phyloP scores from a whole-genome alignment of 805 yeast species.

The Candida ficus region DNA sequence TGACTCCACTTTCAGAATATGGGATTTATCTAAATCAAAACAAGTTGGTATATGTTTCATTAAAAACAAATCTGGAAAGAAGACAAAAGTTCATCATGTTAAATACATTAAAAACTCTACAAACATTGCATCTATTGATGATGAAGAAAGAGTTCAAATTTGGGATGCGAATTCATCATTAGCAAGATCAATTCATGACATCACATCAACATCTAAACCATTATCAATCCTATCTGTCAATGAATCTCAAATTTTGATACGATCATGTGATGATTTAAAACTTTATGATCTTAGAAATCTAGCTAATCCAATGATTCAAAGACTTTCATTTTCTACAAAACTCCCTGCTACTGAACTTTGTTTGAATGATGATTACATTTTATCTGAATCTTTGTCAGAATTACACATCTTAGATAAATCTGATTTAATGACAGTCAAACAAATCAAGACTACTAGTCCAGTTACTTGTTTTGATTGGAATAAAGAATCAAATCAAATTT shows the following conservation, averaged over 20 bases:
- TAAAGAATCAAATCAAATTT: constrained; percentile 19
- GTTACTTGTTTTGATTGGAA: constrained; percentile 21
- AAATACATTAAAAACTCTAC: neutral
- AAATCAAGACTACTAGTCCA: constrained; percentile 1
- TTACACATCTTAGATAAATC: constrained; percentile 19
- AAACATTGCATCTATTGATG: constrained; percentile 10
- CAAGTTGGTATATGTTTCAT: constrained; percentile 16
- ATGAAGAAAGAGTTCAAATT: constrained; percentile 7
- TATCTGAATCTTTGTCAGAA: neutral
- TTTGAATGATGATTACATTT: constrained; percentile 2
- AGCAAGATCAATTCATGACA: constrained; percentile 8
- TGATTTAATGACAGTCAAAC: constrained; percentile 14
- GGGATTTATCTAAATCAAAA: constrained; percentile 17
- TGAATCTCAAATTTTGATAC: constrained; percentile 2
- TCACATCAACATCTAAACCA: neutral
- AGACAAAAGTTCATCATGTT: constrained; percentile 11
- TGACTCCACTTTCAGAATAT: constrained; percentile 26
- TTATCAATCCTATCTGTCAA: neutral
- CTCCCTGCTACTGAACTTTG: constrained; percentile 3
- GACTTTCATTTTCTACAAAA: constrained; percentile 3
- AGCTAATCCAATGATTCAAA: constrained; percentile 14
- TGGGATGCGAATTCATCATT: constrained; percentile 14
- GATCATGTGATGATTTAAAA: constrained; percentile 12
- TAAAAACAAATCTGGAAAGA: constrained; percentile 14
- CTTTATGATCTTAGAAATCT: constrained; percentile 22